A percentile compares a stretch with the other conserved stretches of the same genome.
These are phyloP conservation scores for Tetraselmis chui DNA, from an alignment of 139 green algal genomes.

Conservation along the genomic window DNA sequence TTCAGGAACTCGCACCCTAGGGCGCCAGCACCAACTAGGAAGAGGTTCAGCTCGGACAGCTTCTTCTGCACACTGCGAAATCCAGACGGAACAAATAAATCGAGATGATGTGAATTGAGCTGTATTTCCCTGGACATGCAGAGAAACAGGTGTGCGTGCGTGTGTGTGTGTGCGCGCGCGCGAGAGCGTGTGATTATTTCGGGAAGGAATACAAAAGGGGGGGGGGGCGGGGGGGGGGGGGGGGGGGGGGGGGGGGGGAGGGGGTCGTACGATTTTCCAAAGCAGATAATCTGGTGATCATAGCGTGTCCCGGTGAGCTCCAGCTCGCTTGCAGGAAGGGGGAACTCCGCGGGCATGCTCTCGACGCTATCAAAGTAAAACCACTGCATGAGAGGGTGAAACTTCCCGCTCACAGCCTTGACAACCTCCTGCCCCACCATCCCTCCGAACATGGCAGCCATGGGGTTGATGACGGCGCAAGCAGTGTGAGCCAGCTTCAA, in stretches of 20 bases:
- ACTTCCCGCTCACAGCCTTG: conserved; percentile 94
- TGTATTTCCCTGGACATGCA: no score
- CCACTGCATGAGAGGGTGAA: conserved; percentile 90
- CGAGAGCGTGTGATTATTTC: no score
- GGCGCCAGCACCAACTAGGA: conserved; percentile 93
- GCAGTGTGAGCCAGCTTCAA: conserved; percentile 54
- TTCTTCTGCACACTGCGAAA: conserved; percentile 57
- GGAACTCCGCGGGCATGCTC: conserved; percentile 50
- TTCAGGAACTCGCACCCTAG: conserved; percentile 99
- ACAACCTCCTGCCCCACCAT: conserved; percentile 96
- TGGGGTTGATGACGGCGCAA: conserved; percentile 70
- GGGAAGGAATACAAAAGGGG: no score
- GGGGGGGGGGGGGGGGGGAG: no score
- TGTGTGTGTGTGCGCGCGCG: no score
- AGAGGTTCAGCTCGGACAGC: conserved; percentile 67
- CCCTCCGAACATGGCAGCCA: conserved; percentile 94
- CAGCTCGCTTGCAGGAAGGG: conserved; percentile 30
- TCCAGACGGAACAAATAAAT: no score
- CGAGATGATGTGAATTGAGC: no score
- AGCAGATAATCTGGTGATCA: conserved; percentile 80
- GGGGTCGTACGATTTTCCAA: conserved; percentile 45
- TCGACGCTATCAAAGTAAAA: conserved; percentile 87
- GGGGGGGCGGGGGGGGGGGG: no score
- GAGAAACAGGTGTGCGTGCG: no score
- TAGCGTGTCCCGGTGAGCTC: conserved; percentile 59